Base-by-base conservation (phyloP, 257 asterid species). In the Agastache rugosa region DNA sequence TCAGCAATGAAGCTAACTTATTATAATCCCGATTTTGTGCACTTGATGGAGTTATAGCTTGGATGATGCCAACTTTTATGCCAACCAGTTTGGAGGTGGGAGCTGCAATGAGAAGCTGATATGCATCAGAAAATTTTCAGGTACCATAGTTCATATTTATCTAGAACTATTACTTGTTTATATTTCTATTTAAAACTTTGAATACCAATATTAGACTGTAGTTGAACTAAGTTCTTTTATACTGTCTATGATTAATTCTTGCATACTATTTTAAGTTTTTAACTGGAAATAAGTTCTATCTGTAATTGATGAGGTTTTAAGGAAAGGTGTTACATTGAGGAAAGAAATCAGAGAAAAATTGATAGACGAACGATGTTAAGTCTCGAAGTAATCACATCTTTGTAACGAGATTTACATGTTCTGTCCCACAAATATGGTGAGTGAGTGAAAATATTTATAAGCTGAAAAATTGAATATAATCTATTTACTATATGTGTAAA, bases 1-100 rank as follows among this genome's bases (percentile, higher is more conserved):
- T 71, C 80, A 8, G 77, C 80, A 11, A 90, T 88, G 96, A 86
- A 79, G 79, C 69, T 48, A 60, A 73, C 73, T 74, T 71, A 48
- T 82, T 77, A 45, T 45, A 11, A 39, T 56, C 65, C 75, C 39
- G 89, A 75, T 65, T 87, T 81, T 53, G 87, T 77, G 53, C 59
- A 78, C 77, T 68, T 69, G 53, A 51, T 67, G 81, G 87, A 86
- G 78, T 71, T 58, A 35, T 73, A 50, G 74, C 51, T 15, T 27
- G 16, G 42, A 59, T 31, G 39, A 27, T 25, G 42, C 39, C 16
- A 0, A 59, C 42, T 29, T 25, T 23, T 27, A 27, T 54, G 15
- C 60, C 14, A 58, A 27, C 25, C 25, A 53, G 14, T 17, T 53
- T 53, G 14, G 6, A 53, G 0, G 27, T 19, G 29, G 59, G 25